Evolutionary conservation across 352 stramenopile genomes (phyloP), one percentile per base, ranked within the genome.

Genomic region (Phytopythium kandeliae): DNA sequence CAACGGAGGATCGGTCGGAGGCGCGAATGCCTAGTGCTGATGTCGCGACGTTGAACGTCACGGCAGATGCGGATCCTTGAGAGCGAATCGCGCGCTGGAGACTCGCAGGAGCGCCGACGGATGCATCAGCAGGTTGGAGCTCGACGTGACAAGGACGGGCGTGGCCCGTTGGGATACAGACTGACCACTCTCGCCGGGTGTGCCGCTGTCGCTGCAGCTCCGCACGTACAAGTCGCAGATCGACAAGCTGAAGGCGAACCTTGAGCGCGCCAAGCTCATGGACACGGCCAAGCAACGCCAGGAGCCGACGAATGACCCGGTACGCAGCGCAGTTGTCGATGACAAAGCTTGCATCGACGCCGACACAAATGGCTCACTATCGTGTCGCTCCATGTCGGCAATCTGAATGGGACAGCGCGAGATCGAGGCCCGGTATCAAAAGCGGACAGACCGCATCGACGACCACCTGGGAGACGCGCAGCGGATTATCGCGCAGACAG

Each of bases 191-290:
- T 35, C 38, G 22, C 16, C 15, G 16, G 44, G 17, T 36, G 22
- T 4, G 28, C 28, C 4, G 15, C 5, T 36, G 16, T 4, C 10
- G 13, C 11, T 4, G 21, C 11, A 89, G 68, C 58, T 93, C 25
- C 83, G 83, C 24, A 88, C 67, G 24, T 86, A 86, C 61, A 89
- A 94, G 60, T 92, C 80, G 31, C 75, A 89, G 42, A 61, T 94
- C 34, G 83, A 94, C 50, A 91, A 92, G 62, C 83, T 94, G 54
- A 94, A 94, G 60, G 84, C 80, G 15, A 80, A 78, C 45, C 55
- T 94, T 12, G 79, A 91, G 31, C 76, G 78, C 44, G 79, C 78
- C 28, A 86, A 89, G 51, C 71, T 94, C 37, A 73, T 92, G 48
- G 80, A 63, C 19, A 70, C 85, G 48, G 87, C 76, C 45, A 65